Evolutionary conservation across 352 stramenopile genomes (phyloP), one percentile per base, ranked within the genome.

Genomic region (Phytophthora idaei): DNA sequence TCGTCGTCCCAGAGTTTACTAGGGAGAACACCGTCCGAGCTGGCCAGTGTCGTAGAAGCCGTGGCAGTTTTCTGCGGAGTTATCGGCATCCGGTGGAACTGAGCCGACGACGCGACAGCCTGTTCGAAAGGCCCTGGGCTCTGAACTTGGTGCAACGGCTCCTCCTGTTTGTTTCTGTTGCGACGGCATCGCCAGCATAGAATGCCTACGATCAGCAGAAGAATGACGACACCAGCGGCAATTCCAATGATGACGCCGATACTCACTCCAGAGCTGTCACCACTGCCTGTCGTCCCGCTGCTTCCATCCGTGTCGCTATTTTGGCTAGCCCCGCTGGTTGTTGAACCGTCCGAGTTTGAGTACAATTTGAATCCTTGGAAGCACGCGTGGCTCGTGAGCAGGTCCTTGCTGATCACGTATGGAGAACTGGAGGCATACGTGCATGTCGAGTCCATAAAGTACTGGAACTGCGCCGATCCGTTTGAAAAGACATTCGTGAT

Each of bases 1-100:
- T 73, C 52, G 17, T 83, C 69, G 17, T 83, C 71, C 61, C 70
- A 78, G 15, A 72, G 55, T 41, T 71, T 63, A 45, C 52, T 72
- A 0, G n/a, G 31, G 6, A 41, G 21, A 1, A 11, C 36, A 1
- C 66, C 60, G n/a, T 73, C 66, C 9, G 61, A 62, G 37, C 66
- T 73, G 9, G 15, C 49, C 9, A 73, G 53, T 12, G 55, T 64
- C 15, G 65, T 73, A 4, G 65, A 73, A 5, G 55, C 65, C 27
- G 65, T 73, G 3, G 57, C 57, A 4, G 44, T 58, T 28, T 57
- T 53, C 44, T 72, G 60, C 15, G 64, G 64, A 4, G 64, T 64
- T 29, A 61, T 25, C 1, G 61, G 56, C 6, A 39, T 51, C 8
- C 42, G 29, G 6, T 61, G 68, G 47, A 62, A 72, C 5, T 67